Conservation (phyloP, 2,329 filamentous ascomycete species). For the Beauveria pseudobassiana region DNA sequence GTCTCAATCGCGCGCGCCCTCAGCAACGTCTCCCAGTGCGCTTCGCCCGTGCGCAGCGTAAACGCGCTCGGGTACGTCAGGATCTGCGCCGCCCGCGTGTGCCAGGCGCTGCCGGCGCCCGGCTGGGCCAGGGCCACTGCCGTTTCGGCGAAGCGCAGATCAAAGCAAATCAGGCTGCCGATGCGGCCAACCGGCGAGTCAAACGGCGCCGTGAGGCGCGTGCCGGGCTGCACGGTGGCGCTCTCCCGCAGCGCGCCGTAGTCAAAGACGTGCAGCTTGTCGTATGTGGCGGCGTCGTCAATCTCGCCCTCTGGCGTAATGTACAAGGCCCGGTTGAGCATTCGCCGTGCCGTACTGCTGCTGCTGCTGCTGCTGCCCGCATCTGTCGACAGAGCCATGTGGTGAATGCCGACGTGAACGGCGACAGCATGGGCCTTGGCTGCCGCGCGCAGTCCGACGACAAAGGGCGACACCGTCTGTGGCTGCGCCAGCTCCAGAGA, state of each 20-base stretch:
- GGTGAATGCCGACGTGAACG: slow-evolving; percentile 85
- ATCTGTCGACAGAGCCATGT: slow-evolving; percentile 39
- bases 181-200: slow-evolving; percentile 66
- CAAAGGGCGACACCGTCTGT: slow-evolving; percentile 60
- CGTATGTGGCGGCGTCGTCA: slow-evolving; percentile 48
- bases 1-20: slow-evolving; percentile 80
- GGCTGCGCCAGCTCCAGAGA: slow-evolving; percentile 64
- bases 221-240: slow-evolving; percentile 60
- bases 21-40: slow-evolving; percentile 79
- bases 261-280: slow-evolving; percentile 91
- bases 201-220: slow-evolving; percentile 59
- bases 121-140: slow-evolving; percentile 54
- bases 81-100: slow-evolving; percentile 52
- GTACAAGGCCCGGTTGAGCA: slow-evolving; percentile 48
- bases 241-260: slow-evolving; percentile 44
- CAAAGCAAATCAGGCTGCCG: slow-evolving; percentile 82
- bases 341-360: slow-evolving; percentile 17
- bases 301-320: slow-evolving; percentile 39
- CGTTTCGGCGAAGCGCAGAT: slow-evolving; percentile 76
- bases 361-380: background rate
- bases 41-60: slow-evolving; percentile 73
- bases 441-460: slow-evolving; percentile 63
- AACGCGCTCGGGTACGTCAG: slow-evolving; percentile 87
- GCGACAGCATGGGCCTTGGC: slow-evolving; percentile 58
- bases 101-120: slow-evolving; percentile 23